phyloP scores from a whole-genome alignment of 192 early-diverging fungal genomes.

The Allomyces arbusculus region DNA sequence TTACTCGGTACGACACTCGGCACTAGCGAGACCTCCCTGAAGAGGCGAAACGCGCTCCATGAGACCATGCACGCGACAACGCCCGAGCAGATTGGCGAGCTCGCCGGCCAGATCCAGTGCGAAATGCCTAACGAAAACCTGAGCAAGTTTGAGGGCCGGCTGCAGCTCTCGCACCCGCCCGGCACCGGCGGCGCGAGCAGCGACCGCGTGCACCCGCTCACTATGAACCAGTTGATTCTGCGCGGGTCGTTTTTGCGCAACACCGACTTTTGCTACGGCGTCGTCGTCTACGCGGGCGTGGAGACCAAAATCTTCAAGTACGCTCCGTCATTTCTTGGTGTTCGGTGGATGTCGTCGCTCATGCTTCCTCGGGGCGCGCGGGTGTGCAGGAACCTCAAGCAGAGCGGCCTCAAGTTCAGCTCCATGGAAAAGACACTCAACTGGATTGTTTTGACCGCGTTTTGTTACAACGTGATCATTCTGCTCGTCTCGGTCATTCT shows the following conservation, averaged over 20 bases:
- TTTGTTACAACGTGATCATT: constrained; percentile 26
- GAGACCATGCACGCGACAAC: neutral
- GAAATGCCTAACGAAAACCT: constrained; percentile 31
- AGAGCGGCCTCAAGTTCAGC: constrained; percentile 37
- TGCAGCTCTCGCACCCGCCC: neutral
- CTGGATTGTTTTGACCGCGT: constrained; percentile 37
- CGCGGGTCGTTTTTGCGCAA: constrained; percentile 71
- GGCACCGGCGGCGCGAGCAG: neutral
- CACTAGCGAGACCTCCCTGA: constrained; percentile 31
- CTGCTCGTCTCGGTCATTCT: constrained; percentile 35
- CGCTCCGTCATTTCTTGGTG: no score
- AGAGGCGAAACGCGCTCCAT: constrained; percentile 18
- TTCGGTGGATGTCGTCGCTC: no score
- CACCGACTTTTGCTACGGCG: constrained; percentile 54
- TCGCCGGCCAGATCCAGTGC: constrained; percentile 20
- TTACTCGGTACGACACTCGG: neutral
- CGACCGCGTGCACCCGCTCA: constrained; percentile 33
- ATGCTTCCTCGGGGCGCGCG: constrained; percentile 37
- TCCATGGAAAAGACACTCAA: constrained; percentile 59
- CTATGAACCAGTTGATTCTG: constrained; percentile 59
- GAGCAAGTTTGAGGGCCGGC: constrained; percentile 17
- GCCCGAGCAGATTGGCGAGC: neutral
- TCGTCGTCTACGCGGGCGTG: constrained; percentile 39
- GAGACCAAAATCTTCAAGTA: constrained; percentile 32
- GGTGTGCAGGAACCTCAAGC: constrained; percentile 35